These are phyloP conservation scores for Isabelozyma rhagii DNA, from an alignment of 805 yeast species.

Conservation along the genomic window DNA sequence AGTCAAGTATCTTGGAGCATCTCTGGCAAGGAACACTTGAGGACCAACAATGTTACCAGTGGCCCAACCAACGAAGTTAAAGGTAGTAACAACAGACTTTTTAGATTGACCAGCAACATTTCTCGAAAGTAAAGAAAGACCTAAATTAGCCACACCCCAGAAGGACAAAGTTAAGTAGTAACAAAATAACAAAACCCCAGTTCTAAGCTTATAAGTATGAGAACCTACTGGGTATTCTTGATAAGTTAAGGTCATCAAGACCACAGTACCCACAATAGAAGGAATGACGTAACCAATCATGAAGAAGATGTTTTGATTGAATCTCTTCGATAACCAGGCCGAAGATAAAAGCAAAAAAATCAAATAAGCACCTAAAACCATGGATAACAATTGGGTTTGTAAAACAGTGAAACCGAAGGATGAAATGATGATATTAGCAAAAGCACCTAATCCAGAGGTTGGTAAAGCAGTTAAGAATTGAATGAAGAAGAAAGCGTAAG, in stretches of 20 bases:
- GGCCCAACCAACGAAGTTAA: conserved; percentile 24
- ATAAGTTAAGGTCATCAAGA: conserved; percentile 12
- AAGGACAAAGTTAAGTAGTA: conserved; percentile 27
- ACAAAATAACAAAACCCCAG: conserved; percentile 21
- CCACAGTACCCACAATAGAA: conserved; percentile 23
- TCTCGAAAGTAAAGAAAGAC: conserved; percentile 20
- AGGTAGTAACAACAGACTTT: conserved; percentile 16
- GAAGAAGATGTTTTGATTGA: conserved; percentile 13
- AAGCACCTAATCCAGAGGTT: conserved; percentile 25
- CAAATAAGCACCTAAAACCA: conserved; percentile 26
- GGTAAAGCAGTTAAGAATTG: conserved; percentile 29
- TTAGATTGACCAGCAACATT: conserved; percentile 23
- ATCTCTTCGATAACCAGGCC: conserved; percentile 6
- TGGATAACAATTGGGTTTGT: conserved; percentile 24
- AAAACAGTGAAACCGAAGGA: conserved; percentile 33
- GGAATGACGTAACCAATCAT: conserved; percentile 15
- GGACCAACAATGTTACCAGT: conserved; percentile 27
- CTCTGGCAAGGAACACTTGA: conserved; percentile 17
- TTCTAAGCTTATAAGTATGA: not conserved
- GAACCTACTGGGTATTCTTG: conserved; percentile 11
- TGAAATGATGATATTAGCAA: conserved; percentile 22
- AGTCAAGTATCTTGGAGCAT: conserved; percentile 23
- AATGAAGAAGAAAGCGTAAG: conserved; percentile 16
- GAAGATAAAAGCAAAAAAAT: conserved; percentile 9
- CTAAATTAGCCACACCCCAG: conserved; percentile 27